phyloP scores from a whole-genome alignment of 495 filamentous ascomycete species.

The Apiosordaria backusii region DNA sequence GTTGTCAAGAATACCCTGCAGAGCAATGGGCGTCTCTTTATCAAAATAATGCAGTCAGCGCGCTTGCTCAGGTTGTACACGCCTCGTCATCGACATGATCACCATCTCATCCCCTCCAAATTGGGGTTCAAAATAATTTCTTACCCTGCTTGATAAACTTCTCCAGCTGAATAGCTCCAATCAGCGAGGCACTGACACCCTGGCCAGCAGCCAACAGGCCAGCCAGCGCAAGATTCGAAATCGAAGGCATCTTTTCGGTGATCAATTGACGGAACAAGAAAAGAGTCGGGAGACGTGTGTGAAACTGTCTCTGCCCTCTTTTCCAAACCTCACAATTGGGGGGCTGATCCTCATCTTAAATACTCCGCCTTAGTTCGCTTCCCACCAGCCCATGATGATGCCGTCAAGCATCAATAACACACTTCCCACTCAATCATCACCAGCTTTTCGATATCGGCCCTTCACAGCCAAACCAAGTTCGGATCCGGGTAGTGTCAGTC shows the following conservation, averaged over 20 bases:
- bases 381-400: background rate
- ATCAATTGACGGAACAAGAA: background rate
- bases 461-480: background rate
- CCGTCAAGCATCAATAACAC: background rate
- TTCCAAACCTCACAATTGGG: background rate
- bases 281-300: background rate
- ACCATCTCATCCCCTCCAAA: background rate
- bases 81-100: no score
- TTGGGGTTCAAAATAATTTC: background rate
- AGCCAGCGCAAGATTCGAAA: background rate
- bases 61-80: background rate
- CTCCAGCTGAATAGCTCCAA: conserved; percentile 1
- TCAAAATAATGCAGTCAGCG: conserved; percentile 1
- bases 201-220: background rate
- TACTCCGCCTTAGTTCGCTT: background rate
- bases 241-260: background rate
- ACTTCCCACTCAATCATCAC: background rate
- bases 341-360: background rate
- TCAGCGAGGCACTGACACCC: background rate
- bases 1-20: conserved; percentile 51
- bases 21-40: conserved; percentile 46
- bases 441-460: background rate
- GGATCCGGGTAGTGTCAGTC: background rate
- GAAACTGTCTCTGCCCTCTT: conserved; percentile 5
- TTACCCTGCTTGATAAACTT: conserved; percentile 12